Evolutionary conservation across 257 asterid species (phyloP).

Genomic region (Scutellaria baicalensis): DNA sequence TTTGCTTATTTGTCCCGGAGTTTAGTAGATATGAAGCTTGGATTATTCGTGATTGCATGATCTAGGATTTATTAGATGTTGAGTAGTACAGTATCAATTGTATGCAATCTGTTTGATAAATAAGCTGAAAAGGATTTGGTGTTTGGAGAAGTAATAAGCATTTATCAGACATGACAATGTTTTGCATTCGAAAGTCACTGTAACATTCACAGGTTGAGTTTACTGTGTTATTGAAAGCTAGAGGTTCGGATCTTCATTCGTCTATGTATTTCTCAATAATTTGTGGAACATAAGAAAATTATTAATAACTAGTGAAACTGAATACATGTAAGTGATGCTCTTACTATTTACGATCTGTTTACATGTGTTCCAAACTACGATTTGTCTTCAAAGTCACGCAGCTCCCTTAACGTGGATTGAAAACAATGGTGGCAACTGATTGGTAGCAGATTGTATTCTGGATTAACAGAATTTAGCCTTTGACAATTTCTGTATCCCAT

Average conservation of each 20-base stretch:
- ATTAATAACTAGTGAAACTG: background rate
- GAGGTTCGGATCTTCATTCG: background rate
- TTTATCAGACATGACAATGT: background rate
- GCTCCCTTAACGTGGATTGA: background rate
- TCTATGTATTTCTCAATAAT: background rate
- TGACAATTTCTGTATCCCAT: background rate
- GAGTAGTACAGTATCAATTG: background rate
- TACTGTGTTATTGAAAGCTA: background rate
- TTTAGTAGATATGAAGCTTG: background rate
- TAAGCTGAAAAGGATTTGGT: background rate
- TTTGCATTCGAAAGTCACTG: background rate
- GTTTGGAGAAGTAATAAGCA: background rate
- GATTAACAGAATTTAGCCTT: background rate
- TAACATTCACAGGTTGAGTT: background rate
- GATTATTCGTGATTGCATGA: conserved; percentile 4
- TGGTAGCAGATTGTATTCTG: background rate
- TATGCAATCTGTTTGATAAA: conserved; percentile 4
- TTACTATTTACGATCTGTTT: background rate
- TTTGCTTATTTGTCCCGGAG: background rate
- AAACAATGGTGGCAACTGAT: background rate
- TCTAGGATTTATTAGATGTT: background rate
- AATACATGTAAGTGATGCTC: background rate
- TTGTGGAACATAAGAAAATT: background rate
- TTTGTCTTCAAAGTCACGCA: background rate
- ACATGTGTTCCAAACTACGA: background rate